Base-by-base conservation (phyloP, 2,329 filamentous ascomycete genomes). In the Canariomyces notabilis region DNA sequence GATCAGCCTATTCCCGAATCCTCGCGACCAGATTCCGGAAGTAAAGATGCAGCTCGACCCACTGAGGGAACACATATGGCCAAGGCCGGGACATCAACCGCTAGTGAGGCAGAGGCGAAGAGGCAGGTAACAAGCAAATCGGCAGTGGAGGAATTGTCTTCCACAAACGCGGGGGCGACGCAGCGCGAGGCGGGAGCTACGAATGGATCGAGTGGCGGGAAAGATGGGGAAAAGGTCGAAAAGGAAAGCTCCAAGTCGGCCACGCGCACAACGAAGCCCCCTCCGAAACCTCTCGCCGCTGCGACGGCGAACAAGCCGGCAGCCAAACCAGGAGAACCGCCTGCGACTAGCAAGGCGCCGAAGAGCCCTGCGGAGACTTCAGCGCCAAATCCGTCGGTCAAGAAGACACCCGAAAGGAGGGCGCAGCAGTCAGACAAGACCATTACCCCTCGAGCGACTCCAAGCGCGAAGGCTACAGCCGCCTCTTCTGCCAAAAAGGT, bases 1-100 rank as follows among this genome's bases (percentile, higher is more conserved):
- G 61, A 67, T 33, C 68, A 72, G 46, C 54, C 69, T 1, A 70
- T 73, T 40, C 64, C 67, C 14, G 70, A 74, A 50, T 69, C 69
- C 2, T 69, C 71, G 20, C 60, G 53, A n/a, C 57, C 61, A 5
- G 56, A 50, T n/a, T 8, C 38, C 8, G 45, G 16, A 53, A 44
- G 49, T 2, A 48, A 47, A 29, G 42, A 23, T 31, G 18, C 36
- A 6, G 7, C 26, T 9, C 16, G 20, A 21, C 59, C 62, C 6
- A 45, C 57, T n/a, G 59, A 59, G 39, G 58, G 60, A 19, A 46
- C 50, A 44, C 42, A 51, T 14, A 19, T 46, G 37, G 7, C 44
- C 6, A 51, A 44, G 23, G 35, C 56, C 41, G 53, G 56, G 51
- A 49, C 57, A 56, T 36, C 60, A 62, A 12, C 32, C 8, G 42